A percentile compares a stretch with the other conserved stretches of the same genome.
These are phyloP conservation scores for Stellera chamaejasme DNA, from an alignment of 345 rosid species.

Conservation along the genomic window DNA sequence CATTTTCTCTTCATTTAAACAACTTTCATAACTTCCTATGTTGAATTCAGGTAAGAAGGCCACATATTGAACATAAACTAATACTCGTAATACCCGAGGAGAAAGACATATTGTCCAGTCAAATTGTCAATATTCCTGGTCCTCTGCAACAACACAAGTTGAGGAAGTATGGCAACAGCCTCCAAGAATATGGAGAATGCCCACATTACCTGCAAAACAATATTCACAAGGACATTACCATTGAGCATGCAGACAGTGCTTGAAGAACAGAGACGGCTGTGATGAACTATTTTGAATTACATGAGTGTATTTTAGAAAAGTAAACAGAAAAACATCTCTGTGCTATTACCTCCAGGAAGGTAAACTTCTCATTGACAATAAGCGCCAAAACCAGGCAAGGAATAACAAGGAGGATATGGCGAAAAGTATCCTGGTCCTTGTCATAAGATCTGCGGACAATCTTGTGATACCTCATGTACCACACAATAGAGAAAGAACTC, in stretches of 20 bases:
- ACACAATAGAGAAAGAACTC: constrained; percentile 37
- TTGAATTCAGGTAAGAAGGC: neutral
- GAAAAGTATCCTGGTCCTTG: constrained; percentile 55
- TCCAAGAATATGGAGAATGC: constrained; percentile 62
- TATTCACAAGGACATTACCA: neutral
- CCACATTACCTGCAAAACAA: constrained; percentile 54
- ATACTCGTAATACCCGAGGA: constrained; percentile 53
- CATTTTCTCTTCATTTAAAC: neutral
- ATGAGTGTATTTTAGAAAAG: neutral
- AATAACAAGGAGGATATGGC: constrained; percentile 42
- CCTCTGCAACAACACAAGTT: constrained; percentile 65
- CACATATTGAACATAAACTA: neutral
- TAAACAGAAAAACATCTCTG: neutral
- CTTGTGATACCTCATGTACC: constrained; percentile 47
- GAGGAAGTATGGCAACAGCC: constrained; percentile 80
- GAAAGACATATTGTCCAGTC: constrained; percentile 76
- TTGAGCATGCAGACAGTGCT: too few species aligned
- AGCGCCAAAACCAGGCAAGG: constrained; percentile 71
- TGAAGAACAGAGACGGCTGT: too few species aligned
- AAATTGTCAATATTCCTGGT: constrained; percentile 77
- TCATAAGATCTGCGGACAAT: constrained; percentile 35
- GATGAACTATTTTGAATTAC: neutral
- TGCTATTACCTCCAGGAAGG: constrained; percentile 45
- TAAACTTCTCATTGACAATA: constrained; percentile 51
- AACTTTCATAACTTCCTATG: neutral